A percentile compares a stretch with the other conserved stretches of the same genome.
These are phyloP conservation scores for Aspergillus sclerotioniger DNA, from an alignment of 495 filamentous ascomycete species.

Conservation along the genomic window DNA sequence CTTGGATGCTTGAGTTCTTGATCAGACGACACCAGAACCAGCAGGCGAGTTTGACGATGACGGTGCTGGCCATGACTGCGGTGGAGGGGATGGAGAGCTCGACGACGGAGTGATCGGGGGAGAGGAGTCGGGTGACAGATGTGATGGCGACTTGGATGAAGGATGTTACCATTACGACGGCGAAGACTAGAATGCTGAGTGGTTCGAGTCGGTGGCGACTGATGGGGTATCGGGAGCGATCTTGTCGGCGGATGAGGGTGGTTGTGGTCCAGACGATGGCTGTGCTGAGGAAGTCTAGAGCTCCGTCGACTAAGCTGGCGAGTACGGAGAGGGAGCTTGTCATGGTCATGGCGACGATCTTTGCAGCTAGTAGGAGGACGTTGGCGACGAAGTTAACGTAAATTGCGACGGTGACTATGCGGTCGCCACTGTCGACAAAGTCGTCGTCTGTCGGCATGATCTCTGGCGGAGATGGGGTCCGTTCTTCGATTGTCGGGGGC, in stretches of 20 bases:
- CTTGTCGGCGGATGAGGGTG: slow-evolving; percentile 66
- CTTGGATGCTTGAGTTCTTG: slow-evolving; percentile 85
- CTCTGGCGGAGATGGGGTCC: slow-evolving; percentile 29
- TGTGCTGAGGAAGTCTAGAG: slow-evolving; percentile 83
- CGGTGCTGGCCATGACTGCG: slow-evolving; percentile 76
- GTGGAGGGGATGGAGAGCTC: slow-evolving; percentile 71
- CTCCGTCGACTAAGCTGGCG: slow-evolving; percentile 84
- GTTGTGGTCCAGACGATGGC: slow-evolving; percentile 85
- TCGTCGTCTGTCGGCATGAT: slow-evolving; percentile 45
- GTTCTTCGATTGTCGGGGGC: slow-evolving; percentile 29
- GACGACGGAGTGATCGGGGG: slow-evolving; percentile 64
- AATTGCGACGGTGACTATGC: slow-evolving; percentile 74
- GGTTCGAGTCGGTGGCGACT: slow-evolving; percentile 76
- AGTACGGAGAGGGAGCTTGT: slow-evolving; percentile 86
- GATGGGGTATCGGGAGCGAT: slow-evolving; percentile 81
- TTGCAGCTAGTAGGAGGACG: slow-evolving; percentile 69
- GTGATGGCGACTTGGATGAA: slow-evolving; percentile 82
- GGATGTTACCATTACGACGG: slow-evolving; percentile 81
- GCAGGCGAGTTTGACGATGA: slow-evolving; percentile 76
- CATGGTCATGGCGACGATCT: slow-evolving; percentile 73
- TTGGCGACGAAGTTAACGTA: slow-evolving; percentile 88
- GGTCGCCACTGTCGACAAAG: slow-evolving; percentile 60
- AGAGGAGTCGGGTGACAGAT: slow-evolving; percentile 64
- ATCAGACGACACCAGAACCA: slow-evolving; percentile 91
- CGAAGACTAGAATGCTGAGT: slow-evolving; percentile 76